These are phyloP conservation scores for Zygosaccharomyces lentus DNA, from an alignment of 805 yeast genomes.

Conservation along the genomic window DNA sequence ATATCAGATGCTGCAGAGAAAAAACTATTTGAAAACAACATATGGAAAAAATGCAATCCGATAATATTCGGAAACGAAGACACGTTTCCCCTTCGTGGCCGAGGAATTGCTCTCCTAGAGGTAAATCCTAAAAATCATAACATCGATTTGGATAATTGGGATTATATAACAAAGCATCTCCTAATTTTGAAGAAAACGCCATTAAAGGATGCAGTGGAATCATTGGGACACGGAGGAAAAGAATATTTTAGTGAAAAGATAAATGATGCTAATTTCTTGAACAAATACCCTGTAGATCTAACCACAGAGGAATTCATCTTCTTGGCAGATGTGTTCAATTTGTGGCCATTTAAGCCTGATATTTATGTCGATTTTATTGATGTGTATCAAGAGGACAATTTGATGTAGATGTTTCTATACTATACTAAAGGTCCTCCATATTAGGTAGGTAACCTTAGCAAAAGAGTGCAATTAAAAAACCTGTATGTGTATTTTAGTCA, in stretches of 20 bases:
- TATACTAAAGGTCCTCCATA: no score
- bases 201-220: constrained; percentile 43
- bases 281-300: constrained; percentile 46
- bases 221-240: constrained; percentile 79
- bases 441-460: not conserved
- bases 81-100: constrained; percentile 30
- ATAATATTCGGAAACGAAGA: constrained; percentile 32
- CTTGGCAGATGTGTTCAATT: constrained; percentile 49
- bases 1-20: constrained; percentile 27
- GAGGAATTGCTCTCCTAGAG: constrained; percentile 55
- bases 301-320: constrained; percentile 50
- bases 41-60: constrained; percentile 30
- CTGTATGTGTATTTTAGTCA: not conserved
- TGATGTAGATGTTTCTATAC: not conserved
- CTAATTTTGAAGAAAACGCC: constrained; percentile 47
- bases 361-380: constrained; percentile 42
- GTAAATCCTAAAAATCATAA: constrained; percentile 44
- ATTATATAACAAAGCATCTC: constrained; percentile 60
- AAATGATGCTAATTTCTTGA: constrained; percentile 37
- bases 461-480: not conserved
- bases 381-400: constrained; percentile 21
- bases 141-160: constrained; percentile 55
- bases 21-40: constrained; percentile 17
- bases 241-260: constrained; percentile 42
- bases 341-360: constrained; percentile 87